Evolutionary conservation across 805 yeast genomes (phyloP).

Genomic region (Schizosaccharomyces octosporus): DNA sequence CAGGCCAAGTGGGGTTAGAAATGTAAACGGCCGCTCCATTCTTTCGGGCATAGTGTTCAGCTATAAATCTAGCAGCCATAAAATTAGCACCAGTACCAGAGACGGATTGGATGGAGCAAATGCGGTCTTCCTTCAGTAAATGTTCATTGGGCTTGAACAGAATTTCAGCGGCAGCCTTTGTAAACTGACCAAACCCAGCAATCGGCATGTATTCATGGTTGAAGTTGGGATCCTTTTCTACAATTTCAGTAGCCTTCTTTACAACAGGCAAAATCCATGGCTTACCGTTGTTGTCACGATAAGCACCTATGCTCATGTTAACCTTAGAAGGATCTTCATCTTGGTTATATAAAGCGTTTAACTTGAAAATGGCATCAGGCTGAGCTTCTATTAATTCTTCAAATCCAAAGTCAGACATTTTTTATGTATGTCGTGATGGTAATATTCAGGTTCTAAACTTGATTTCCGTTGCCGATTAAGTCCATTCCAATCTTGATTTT

Average conservation of each 20-base stretch:
- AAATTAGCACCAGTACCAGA: constrained; percentile 87
- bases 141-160: constrained; percentile 42
- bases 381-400: constrained; percentile 32
- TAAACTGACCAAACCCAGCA: constrained; percentile 45
- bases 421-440: background rate
- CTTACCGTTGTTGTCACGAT: constrained; percentile 64
- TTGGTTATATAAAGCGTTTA: constrained; percentile 44
- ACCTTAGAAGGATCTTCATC: constrained; percentile 28
- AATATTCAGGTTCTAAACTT: background rate
- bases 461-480: too few species aligned
- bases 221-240: constrained; percentile 37
- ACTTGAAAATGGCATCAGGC: constrained; percentile 53
- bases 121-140: constrained; percentile 16
- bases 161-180: constrained; percentile 38
- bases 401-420: background rate
- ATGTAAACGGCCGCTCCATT: constrained; percentile 27
- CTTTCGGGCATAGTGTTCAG: constrained; percentile 13
- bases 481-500: too few species aligned
- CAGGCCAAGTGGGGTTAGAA: constrained; percentile 88
- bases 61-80: constrained; percentile 49
- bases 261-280: constrained; percentile 75
- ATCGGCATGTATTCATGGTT: constrained; percentile 83
- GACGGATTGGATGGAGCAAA: constrained; percentile 39
- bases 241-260: constrained; percentile 35
- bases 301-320: constrained; percentile 64